Conservation (phyloP, 2,329 filamentous ascomycete genomes). For the Fusarium torreyae region DNA sequence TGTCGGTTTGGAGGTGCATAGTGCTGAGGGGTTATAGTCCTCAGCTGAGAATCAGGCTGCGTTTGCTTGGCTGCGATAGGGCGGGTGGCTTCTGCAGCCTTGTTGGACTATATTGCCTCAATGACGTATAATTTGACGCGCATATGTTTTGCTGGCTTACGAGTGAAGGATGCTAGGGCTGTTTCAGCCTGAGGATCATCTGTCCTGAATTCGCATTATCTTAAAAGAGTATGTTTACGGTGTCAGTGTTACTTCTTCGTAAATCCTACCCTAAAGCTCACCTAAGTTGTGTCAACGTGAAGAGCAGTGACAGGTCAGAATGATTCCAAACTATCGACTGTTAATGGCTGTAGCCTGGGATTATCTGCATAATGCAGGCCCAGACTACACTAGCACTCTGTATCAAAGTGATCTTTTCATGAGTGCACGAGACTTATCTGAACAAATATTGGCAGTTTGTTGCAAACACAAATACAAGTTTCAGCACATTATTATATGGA, state of each 20-base stretch:
- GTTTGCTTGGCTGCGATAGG: background rate
- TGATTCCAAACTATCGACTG: background rate
- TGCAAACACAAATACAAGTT: too few species aligned
- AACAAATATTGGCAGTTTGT: too few species aligned
- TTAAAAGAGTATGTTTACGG: background rate
- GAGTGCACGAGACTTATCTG: too few species aligned
- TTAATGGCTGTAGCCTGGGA: background rate
- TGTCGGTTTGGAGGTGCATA: background rate
- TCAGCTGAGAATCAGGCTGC: conserved; percentile 24
- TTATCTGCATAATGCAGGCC: background rate
- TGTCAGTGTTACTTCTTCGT: background rate
- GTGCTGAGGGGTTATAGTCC: conserved; percentile 1
- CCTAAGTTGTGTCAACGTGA: background rate
- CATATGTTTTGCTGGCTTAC: background rate
- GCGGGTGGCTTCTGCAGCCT: conserved; percentile 2
- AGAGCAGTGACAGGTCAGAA: background rate
- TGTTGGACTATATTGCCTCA: conserved; percentile 14
- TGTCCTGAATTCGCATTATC: background rate
- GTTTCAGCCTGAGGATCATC: background rate
- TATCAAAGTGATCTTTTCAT: too few species aligned
- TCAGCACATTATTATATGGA: too few species aligned
- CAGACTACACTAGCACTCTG: too few species aligned
- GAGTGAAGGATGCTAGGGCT: background rate
- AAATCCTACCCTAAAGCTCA: background rate
- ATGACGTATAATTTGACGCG: conserved; percentile 20